Conservation (phyloP, 768 basidiomycete species). For the Amylocystis lapponica region DNA sequence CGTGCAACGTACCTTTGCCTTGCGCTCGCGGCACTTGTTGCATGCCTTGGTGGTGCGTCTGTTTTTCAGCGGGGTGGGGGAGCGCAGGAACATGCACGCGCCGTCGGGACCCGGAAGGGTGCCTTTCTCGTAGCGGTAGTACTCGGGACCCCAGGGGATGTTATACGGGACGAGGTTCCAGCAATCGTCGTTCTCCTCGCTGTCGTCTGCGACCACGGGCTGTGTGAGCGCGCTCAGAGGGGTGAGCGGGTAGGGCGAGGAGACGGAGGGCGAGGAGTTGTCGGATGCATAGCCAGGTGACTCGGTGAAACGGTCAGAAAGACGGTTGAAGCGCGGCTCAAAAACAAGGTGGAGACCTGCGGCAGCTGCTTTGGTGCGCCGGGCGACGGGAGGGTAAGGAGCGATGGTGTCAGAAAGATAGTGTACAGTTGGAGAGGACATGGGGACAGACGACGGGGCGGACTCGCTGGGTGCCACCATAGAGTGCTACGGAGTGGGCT, state of each 20-base stretch:
- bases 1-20: slow-evolving; percentile 32
- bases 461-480: not conserved
- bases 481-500: not conserved
- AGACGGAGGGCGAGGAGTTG: not conserved
- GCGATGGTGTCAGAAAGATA: not conserved
- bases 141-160: slow-evolving; percentile 32
- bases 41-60: slow-evolving; percentile 32
- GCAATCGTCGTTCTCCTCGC: not conserved
- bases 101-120: slow-evolving; percentile 34
- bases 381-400: not conserved
- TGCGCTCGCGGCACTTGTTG: slow-evolving; percentile 33
- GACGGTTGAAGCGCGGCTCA: not conserved
- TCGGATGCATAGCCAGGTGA: not conserved
- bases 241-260: not conserved
- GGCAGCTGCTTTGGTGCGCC: slow-evolving; percentile 1
- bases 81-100: slow-evolving; percentile 32
- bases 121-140: slow-evolving; percentile 27
- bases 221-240: not conserved
- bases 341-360: slow-evolving; percentile 1
- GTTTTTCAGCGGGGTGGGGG: slow-evolving; percentile 33
- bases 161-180: slow-evolving; percentile 37
- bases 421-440: not conserved
- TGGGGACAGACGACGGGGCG: not conserved
- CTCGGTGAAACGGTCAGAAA: not conserved
- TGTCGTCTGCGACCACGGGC: not conserved